Percentiles rank a stretch among this genome's conserved stretches.
Conservation (phyloP, 768 basidiomycete genomes). For the Collybiopsis luxurians region DNA sequence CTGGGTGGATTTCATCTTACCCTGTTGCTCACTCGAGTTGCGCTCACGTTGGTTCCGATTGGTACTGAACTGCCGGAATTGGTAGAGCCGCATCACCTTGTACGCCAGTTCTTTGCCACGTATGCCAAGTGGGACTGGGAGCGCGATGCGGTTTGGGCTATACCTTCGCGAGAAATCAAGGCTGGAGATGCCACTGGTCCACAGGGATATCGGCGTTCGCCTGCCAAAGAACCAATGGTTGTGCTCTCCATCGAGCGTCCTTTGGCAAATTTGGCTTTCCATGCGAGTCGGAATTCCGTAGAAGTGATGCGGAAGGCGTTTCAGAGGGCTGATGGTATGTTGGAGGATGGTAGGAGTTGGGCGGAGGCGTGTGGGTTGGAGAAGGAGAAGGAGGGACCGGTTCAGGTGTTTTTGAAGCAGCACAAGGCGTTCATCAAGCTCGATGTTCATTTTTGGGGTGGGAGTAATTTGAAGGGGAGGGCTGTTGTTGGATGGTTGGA, state of each 20-base stretch:
- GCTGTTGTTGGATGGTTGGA: constrained; percentile 18
- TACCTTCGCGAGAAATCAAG: not conserved
- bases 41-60: not conserved
- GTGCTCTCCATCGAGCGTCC: constrained; percentile 17
- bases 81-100: constrained; percentile 11
- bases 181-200: not conserved
- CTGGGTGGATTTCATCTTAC: constrained; percentile 21
- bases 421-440: constrained; percentile 15
- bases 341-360: constrained; percentile 2
- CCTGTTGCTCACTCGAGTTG: constrained; percentile 14
- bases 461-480: constrained; percentile 14
- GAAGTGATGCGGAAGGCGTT: constrained; percentile 3
- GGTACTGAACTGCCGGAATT: not conserved
- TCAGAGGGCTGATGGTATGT: not conserved
- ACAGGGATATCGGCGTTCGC: not conserved
- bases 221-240: constrained; percentile 17
- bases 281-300: constrained; percentile 15
- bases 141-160: constrained; percentile 10
- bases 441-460: constrained; percentile 18
- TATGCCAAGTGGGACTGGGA: constrained; percentile 18
- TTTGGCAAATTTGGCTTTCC: constrained; percentile 11
- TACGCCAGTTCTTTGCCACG: constrained; percentile 13
- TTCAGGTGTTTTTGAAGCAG: constrained; percentile 7
- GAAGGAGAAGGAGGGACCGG: not conserved
- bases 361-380: constrained; percentile 2